phyloP scores from a whole-genome alignment of 2,329 filamentous ascomycete species.

The Ophiostoma ips region DNA sequence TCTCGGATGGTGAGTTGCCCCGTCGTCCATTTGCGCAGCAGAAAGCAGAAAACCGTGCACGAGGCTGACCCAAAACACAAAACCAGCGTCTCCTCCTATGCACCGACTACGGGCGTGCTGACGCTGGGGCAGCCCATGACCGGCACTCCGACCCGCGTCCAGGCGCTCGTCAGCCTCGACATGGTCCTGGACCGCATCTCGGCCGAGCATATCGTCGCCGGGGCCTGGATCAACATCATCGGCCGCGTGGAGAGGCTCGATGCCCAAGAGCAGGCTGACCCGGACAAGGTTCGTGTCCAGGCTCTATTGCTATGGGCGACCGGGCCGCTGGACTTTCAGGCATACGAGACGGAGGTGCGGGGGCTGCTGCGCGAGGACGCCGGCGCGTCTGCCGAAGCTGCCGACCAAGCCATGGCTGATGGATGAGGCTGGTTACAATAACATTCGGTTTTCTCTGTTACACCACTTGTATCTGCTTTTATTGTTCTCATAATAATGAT shows the following conservation, averaged over 20 bases:
- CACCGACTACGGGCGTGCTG: conserved; percentile 43
- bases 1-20: conserved; percentile 61
- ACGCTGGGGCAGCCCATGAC: conserved; percentile 43
- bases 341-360: conserved; percentile 41
- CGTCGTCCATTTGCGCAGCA: background rate
- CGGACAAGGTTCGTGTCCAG: background rate
- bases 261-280: background rate
- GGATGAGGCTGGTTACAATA: too few species aligned
- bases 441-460: too few species aligned
- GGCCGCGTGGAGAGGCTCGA: conserved; percentile 46
- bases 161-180: conserved; percentile 53
- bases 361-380: background rate
- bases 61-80: background rate
- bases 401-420: too few species aligned
- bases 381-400: background rate
- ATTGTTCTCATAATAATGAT: too few species aligned
- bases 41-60: too few species aligned
- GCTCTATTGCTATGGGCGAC: conserved; percentile 61
- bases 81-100: conserved; percentile 33
- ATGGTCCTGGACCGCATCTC: conserved; percentile 55
- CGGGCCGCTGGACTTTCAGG: conserved; percentile 54
- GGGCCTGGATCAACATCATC: conserved; percentile 82
- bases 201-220: conserved; percentile 49
- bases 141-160: conserved; percentile 19
- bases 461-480: too few species aligned